phyloP scores from a whole-genome alignment of 371 early-diverging fungal species.

The Syncephalastrum monosporum region DNA sequence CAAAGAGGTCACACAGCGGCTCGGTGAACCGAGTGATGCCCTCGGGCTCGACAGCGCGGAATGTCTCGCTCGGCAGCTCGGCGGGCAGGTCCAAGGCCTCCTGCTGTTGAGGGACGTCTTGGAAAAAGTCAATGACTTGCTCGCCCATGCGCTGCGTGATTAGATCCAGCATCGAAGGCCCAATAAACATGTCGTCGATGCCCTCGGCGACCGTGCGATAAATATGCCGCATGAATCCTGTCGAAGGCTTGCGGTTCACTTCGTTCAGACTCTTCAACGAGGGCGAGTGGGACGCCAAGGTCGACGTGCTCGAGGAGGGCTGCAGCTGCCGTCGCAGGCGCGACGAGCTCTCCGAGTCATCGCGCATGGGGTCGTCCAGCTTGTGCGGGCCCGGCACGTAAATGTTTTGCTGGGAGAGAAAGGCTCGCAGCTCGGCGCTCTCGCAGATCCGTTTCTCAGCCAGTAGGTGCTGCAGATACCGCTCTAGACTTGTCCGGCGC shows the following conservation, averaged over 20 bases:
- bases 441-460: slow-evolving; percentile 53
- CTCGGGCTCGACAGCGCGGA: slow-evolving; percentile 23
- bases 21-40: slow-evolving; percentile 62
- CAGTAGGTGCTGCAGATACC: slow-evolving; percentile 68
- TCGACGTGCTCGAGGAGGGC: slow-evolving; percentile 18
- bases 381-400: slow-evolving; percentile 39
- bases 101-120: slow-evolving; percentile 23
- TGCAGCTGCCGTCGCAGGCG: slow-evolving; percentile 10
- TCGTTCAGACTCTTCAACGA: slow-evolving; percentile 9
- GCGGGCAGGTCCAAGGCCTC: slow-evolving; percentile 5
- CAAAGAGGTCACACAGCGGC: slow-evolving; percentile 77
- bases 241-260: slow-evolving; percentile 16
- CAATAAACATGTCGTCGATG: slow-evolving; percentile 66
- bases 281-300: slow-evolving; percentile 7
- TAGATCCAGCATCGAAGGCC: slow-evolving; percentile 69
- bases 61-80: neutral
- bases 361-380: no score
- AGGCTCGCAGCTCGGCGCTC: slow-evolving; percentile 56
- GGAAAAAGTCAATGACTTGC: slow-evolving; percentile 59
- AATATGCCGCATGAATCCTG: slow-evolving; percentile 69
- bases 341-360: no score
- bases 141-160: slow-evolving; percentile 71
- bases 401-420: slow-evolving; percentile 65
- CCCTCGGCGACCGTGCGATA: slow-evolving; percentile 72
- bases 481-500: slow-evolving; percentile 65